A percentile compares a stretch with the other conserved stretches of the same genome.
These are phyloP conservation scores for Aquilaria malaccensis DNA, from an alignment of 345 rosid genomes.

Conservation along the genomic window DNA sequence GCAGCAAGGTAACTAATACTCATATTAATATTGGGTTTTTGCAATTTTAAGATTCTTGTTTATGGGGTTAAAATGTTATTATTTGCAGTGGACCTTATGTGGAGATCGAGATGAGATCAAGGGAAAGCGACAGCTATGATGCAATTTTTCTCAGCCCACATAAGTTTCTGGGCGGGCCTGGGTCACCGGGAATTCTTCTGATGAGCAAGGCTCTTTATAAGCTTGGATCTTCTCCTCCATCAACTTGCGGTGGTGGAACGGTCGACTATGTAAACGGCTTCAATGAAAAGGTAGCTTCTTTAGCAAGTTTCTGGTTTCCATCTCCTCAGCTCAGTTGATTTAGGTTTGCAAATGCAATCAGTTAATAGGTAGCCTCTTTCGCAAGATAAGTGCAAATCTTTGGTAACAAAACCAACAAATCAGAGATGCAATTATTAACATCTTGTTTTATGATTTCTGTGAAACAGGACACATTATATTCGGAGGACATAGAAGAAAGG, in stretches of 20 bases:
- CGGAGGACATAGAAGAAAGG: constrained; percentile 41
- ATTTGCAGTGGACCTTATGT: constrained; percentile 38
- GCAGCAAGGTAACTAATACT: constrained; percentile 38
- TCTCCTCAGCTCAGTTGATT: too few relatives aligned
- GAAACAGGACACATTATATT: constrained; percentile 41
- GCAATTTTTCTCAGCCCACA: constrained; percentile 50
- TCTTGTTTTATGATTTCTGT: too few relatives aligned
- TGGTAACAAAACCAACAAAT: too few relatives aligned
- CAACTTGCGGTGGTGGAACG: constrained; percentile 66
- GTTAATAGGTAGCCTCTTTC: too few relatives aligned
- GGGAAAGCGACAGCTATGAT: constrained; percentile 48
- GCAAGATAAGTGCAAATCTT: too few relatives aligned
- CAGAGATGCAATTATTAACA: too few relatives aligned
- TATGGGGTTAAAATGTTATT: not conserved
- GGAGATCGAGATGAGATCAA: constrained; percentile 48
- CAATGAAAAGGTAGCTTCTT: constrained; percentile 32
- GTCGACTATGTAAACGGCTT: constrained; percentile 50
- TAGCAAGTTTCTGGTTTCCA: not conserved
- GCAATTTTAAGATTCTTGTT: not conserved
- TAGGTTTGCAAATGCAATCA: too few relatives aligned
- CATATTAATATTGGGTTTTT: not conserved
- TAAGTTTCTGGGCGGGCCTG: constrained; percentile 60
- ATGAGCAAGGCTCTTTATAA: constrained; percentile 43
- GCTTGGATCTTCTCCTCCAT: constrained; percentile 39
- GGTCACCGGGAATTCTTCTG: constrained; percentile 48